Base-by-base conservation (phyloP, 129 eudicot genomes). In the Arctium minus region DNA sequence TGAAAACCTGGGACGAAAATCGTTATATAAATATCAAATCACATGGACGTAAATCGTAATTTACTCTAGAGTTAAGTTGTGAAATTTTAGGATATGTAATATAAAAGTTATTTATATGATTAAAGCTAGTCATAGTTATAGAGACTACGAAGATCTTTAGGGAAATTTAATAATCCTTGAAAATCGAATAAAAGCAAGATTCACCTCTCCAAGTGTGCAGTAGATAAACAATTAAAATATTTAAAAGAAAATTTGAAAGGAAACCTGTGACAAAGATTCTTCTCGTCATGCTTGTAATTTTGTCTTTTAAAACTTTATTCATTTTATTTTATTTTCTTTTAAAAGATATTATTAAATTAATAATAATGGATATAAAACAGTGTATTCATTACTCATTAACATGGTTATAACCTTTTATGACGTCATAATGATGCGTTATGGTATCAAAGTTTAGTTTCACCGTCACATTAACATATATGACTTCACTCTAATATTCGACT, bases 201-300 rank as follows among this genome's bases (percentile, higher is more conserved):
- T 83, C 86, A 78, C 39, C 67, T 71, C 79, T 37, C 73, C 53
- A 38, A 71, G 72, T 83, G 68, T 83, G 82, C 75, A 77, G 17
- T 70, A 50, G 17, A 78, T 36, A 53, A 38, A 30, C 65, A 4
- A 50, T 60, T 17, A 33, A 50, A 10, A 60, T 60, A 39, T 17
- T 33, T 7, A 77, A 77, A 60, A 60, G 6, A 11, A 8, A 1
- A 78, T 3, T 50, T 22, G 17, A 78, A 74, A 75, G 79, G 74
- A 81, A 81, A 78, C 79, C 40, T 84, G 79, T 84, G 83, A 32
- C 83, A 73, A 83, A 83, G 83, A 84, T 78, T 84, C 83, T 84
- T 84, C 75, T 84, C 74, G 83, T 84, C 79, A 83, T 77, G 74
- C 82, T 71, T 77, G 79, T 42, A 65, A 44, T 75, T 17, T 75